A percentile compares a stretch with the other conserved stretches of the same genome.
Conservation (phyloP, 2,329 filamentous ascomycete species). For the Neophaeococcomyces mojaviensis region DNA sequence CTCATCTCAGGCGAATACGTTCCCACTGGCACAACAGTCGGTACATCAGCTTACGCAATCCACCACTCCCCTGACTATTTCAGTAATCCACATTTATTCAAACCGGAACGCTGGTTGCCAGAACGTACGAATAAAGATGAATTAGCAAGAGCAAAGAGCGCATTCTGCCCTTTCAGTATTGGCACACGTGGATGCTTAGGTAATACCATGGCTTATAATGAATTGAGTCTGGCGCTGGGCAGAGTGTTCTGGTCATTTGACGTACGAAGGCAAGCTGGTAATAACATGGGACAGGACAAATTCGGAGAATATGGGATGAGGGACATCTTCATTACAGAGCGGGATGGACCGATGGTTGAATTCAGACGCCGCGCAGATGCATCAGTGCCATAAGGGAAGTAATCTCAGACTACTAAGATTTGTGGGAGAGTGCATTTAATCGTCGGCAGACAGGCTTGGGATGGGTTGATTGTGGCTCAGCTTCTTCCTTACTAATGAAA, state of each 20-base stretch:
- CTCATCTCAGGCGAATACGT: slow-evolving; percentile 28
- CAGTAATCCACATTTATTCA: slow-evolving; percentile 25
- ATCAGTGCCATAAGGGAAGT: too few species aligned
- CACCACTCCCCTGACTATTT: slow-evolving; percentile 30
- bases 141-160: slow-evolving; percentile 51
- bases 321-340: slow-evolving; percentile 6
- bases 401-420: too few species aligned
- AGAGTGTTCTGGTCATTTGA: slow-evolving; percentile 34
- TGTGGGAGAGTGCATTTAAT: too few species aligned
- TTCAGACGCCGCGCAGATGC: slow-evolving; percentile 19
- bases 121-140: slow-evolving; percentile 37
- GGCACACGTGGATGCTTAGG: slow-evolving; percentile 37
- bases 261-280: slow-evolving; percentile 18
- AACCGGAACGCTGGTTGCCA: slow-evolving; percentile 38
- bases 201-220: slow-evolving; percentile 37
- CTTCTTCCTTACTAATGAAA: too few species aligned
- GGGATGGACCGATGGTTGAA: slow-evolving; percentile 9
- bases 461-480: too few species aligned
- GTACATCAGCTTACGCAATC: slow-evolving; percentile 28
- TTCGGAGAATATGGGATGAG: slow-evolving; percentile 3
- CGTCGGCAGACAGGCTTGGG: too few species aligned
- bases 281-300: neutral
- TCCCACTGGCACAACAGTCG: slow-evolving; percentile 28
- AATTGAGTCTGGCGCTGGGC: slow-evolving; percentile 34
- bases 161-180: slow-evolving; percentile 50